Base-by-base conservation (phyloP, 768 basidiomycete species). In the Hygrocybe coccinea region DNA sequence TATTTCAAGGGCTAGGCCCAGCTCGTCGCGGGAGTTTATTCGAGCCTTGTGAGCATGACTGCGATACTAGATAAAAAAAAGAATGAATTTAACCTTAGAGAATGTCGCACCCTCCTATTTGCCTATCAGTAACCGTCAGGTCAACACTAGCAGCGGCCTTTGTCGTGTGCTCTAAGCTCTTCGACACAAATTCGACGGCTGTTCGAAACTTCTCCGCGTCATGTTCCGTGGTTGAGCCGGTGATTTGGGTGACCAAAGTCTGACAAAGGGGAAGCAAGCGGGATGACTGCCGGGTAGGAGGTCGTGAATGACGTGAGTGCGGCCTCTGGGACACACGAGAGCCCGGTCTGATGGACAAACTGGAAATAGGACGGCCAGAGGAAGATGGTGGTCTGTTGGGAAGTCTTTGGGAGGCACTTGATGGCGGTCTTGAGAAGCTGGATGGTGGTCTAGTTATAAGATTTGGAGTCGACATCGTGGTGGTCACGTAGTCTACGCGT, bases 31-130 rank as follows among this genome's bases (percentile, higher is more conserved):
- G 11, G 82, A 82, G 57, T 85, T 82, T 54, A 92, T 78, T 37
- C 81, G 81, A 12, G 87, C 86, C 66, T 91, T 91, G 64, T 86
- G 72, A 17, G 77, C 72, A 64, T 76, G 79, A 14, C 87, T 87
- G 44, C 11, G 17, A 56, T 25, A 54, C 49, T 14, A 45, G 21
- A 48, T 43, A 8, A 38, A 21, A 36, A 4, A 38, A 37, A 55
- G 45, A 57, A 35, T 34, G 11, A 41, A n/a, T 45, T 44, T 22
- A 55, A 56, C 39, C 41, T 50, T 59, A 39, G 44, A 41, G 24
- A 37, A 60, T 7, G 64, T 61, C 78, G 50, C 68, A 88, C 87
- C 87, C 80, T 58, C 67, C 70, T 64, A 82, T 81, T 67, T 79
- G 79, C 49, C 74, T 77, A 56, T 85, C 80, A 43, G 87, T 75